Evolutionary conservation across 1,139 yeast genomes (phyloP).

Genomic region (Sugiyamaella novakii): DNA sequence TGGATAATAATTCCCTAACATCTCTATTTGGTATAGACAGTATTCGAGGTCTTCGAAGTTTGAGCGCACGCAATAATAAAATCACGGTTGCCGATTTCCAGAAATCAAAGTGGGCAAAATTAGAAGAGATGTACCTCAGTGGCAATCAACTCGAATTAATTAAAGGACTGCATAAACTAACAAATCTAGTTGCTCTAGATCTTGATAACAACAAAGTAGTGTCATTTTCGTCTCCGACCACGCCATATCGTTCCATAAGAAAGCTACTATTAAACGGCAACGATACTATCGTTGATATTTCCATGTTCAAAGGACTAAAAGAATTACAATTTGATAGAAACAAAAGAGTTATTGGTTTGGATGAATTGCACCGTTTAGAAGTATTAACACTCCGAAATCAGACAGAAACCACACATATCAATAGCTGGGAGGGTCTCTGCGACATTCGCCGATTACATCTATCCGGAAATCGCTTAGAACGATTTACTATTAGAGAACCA

Average conservation of each 20-base stretch:
- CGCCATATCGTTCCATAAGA: slow-evolving; percentile 20
- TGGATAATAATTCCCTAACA: slow-evolving; percentile 35
- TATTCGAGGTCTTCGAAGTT: slow-evolving; percentile 37
- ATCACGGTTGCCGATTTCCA: slow-evolving; percentile 33
- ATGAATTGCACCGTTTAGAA: slow-evolving; percentile 23
- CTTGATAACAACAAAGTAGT: slow-evolving; percentile 35
- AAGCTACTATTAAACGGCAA: slow-evolving; percentile 25
- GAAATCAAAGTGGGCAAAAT: slow-evolving; percentile 30
- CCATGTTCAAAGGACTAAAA: slow-evolving; percentile 23
- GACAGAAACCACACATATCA: slow-evolving; percentile 1
- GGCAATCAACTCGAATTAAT: slow-evolving; percentile 34
- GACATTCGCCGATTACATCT: slow-evolving; percentile 36
- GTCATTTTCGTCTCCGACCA: slow-evolving; percentile 14
- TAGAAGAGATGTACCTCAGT: slow-evolving; percentile 35
- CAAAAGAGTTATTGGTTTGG: slow-evolving; percentile 22
- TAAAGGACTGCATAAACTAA: slow-evolving; percentile 32
- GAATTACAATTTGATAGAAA: slow-evolving; percentile 28
- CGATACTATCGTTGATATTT: slow-evolving; percentile 24
- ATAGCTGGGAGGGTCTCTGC: slow-evolving; percentile 12
- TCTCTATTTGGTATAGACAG: slow-evolving; percentile 37
- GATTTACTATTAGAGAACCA: slow-evolving; percentile 32
- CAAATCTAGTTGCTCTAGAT: slow-evolving; percentile 31
- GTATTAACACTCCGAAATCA: slow-evolving; percentile 14
- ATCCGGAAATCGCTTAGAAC: slow-evolving; percentile 32
- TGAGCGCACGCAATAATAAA: slow-evolving; percentile 36